These are phyloP conservation scores for Pleurozium schreberi DNA, from an alignment of 225 moss, liverwort and hornwort species.

Conservation along the genomic window DNA sequence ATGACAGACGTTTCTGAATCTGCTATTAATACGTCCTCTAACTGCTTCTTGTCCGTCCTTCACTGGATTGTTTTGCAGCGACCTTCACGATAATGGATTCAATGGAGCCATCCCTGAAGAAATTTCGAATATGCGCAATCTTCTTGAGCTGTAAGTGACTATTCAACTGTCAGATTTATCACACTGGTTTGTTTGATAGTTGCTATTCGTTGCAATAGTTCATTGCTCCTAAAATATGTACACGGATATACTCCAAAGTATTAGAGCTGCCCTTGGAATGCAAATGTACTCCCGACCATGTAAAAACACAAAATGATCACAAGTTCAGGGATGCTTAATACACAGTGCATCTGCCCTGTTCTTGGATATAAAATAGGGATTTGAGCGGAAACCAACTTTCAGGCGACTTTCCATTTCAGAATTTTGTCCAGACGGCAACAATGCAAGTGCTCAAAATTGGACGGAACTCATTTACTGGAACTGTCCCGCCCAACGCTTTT, in stretches of 20 bases:
- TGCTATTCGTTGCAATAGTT: background rate
- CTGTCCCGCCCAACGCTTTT: background rate
- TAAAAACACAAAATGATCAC: background rate
- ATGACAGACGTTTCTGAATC: background rate
- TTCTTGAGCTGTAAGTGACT: conserved; percentile 3
- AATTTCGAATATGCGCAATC: background rate
- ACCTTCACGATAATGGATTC: conserved; percentile 18
- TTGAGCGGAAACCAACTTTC: conserved; percentile 14
- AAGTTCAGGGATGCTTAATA: background rate
- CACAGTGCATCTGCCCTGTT: background rate
- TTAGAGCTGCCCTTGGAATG: background rate
- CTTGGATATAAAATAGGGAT: background rate
- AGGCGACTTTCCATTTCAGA: background rate
- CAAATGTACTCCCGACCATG: background rate
- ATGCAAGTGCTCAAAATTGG: background rate
- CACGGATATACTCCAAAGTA: background rate
- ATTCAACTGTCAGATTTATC: background rate
- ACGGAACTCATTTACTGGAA: background rate
- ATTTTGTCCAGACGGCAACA: background rate
- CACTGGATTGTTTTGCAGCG: background rate
- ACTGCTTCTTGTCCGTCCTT: background rate
- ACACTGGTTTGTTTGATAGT: background rate
- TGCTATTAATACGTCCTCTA: background rate
- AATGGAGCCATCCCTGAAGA: background rate
- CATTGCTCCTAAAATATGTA: too few species aligned